Conservation (phyloP, 108 stramenopile species). For the Bacterosira constricta region DNA sequence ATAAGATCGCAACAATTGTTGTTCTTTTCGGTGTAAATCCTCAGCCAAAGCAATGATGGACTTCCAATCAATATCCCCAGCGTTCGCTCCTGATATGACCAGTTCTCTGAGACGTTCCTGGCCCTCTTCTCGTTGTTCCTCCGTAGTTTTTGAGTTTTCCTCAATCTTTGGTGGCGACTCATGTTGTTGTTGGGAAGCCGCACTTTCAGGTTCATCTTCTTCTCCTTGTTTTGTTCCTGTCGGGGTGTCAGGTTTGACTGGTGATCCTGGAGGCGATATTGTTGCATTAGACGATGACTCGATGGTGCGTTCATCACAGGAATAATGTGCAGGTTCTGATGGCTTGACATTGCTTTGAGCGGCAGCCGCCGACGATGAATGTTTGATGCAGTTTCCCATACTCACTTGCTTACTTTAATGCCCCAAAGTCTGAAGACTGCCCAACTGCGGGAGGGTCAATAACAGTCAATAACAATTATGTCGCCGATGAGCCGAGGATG, state of each 20-base stretch:
- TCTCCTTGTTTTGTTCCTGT: not conserved
- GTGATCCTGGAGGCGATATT: no score
- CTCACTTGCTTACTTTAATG: no score
- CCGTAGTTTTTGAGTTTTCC: no score
- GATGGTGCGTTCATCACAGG: conserved; percentile 6
- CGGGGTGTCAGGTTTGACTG: not conserved
- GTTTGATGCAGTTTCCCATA: conserved; percentile 14
- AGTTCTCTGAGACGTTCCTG: conserved; percentile 36
- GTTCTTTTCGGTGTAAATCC: conserved; percentile 47
- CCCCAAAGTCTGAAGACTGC: no score
- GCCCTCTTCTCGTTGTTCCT: conserved; percentile 47
- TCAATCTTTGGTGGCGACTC: no score
- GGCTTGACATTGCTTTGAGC: not conserved
- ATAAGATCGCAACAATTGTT: conserved; percentile 22
- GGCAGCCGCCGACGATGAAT: not conserved
- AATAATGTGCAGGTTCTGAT: not conserved
- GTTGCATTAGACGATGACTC: not conserved
- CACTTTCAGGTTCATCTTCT: not conserved
- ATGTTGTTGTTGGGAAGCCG: not conserved
- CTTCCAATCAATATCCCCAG: conserved; percentile 40
- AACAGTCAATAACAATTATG: no score
- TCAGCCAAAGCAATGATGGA: conserved; percentile 46
- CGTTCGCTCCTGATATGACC: conserved; percentile 19
- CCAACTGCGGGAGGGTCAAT: no score
- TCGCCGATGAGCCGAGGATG: no score